These are phyloP conservation scores for Aspergillus sp. DNA, from an alignment of 2,329 filamentous ascomycete species.

Conservation along the genomic window DNA sequence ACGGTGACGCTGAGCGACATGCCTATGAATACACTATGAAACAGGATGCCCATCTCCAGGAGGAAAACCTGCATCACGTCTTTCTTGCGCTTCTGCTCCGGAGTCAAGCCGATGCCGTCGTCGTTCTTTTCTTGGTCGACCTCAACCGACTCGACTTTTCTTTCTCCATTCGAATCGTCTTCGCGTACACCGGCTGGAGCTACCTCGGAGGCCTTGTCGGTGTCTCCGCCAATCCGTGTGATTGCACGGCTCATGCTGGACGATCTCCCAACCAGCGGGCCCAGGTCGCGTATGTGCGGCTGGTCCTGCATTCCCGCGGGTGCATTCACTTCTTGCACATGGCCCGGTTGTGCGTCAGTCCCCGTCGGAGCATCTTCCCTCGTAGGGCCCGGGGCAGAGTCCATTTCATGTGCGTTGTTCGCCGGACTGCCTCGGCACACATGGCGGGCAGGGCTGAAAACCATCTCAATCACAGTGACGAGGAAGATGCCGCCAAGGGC, in stretches of 20 bases:
- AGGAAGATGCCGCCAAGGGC: slow-evolving; percentile 37
- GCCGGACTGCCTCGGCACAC: slow-evolving; percentile 15
- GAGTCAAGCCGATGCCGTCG: slow-evolving; percentile 8
- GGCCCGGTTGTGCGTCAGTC: not conserved
- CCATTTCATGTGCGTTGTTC: not conserved
- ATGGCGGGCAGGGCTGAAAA: slow-evolving; percentile 36
- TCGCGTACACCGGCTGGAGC: slow-evolving; percentile 12
- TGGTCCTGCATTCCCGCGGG: slow-evolving; percentile 6
- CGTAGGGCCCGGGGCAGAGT: not conserved
- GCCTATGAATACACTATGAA: slow-evolving; percentile 54
- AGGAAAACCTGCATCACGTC: slow-evolving; percentile 64
- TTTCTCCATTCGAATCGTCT: slow-evolving; percentile 6
- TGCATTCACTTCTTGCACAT: not conserved
- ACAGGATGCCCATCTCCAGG: slow-evolving; percentile 67
- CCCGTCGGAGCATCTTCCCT: not conserved
- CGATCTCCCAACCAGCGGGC: slow-evolving; percentile 18
- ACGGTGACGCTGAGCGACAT: slow-evolving; percentile 28
- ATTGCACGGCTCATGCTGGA: slow-evolving; percentile 22
- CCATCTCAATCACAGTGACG: slow-evolving; percentile 47
- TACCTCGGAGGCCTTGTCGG: slow-evolving; percentile 14
- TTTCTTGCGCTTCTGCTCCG: slow-evolving; percentile 45
- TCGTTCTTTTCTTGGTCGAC: slow-evolving; percentile 12
- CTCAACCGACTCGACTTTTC: slow-evolving; percentile 8
- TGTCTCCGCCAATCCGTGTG: slow-evolving; percentile 16
- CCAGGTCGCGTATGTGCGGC: slow-evolving; percentile 17